A percentile compares a stretch with the other conserved stretches of the same genome.
phyloP scores from a whole-genome alignment of 2,329 filamentous ascomycete genomes.

The Rasamsonia emersonii region DNA sequence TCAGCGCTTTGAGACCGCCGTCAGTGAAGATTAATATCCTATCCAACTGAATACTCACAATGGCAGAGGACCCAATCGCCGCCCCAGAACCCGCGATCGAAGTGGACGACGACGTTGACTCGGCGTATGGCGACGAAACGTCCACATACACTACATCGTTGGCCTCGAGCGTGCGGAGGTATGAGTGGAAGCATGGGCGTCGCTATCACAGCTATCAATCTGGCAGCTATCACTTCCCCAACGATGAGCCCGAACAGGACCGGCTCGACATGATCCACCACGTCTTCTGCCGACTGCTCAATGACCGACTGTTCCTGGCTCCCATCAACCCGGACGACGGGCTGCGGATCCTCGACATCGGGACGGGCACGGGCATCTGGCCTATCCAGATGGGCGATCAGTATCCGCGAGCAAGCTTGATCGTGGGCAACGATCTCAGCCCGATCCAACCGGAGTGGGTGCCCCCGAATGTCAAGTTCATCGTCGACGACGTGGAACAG shows the following conservation, averaged over 20 bases:
- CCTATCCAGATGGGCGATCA: constrained; percentile 19
- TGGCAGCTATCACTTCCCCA: constrained; percentile 24
- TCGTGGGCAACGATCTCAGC: constrained; percentile 17
- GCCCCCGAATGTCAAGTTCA: constrained; percentile 53
- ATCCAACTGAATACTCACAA: too few relatives aligned
- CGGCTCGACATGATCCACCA: constrained; percentile 34
- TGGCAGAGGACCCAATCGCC: too few relatives aligned
- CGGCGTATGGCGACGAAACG: constrained; percentile 6
- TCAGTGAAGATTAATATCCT: too few relatives aligned
- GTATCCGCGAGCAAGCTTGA: constrained; percentile 3
- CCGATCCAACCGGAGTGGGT: constrained; percentile 30
- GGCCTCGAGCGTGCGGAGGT: constrained; percentile 4
- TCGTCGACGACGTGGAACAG: constrained; percentile 55
- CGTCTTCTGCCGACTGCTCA: constrained; percentile 18
- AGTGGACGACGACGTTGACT: constrained; percentile 6
- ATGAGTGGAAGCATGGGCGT: constrained; percentile 13
- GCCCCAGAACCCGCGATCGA: constrained; percentile 2
- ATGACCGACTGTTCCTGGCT: constrained; percentile 25
- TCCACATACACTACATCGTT: constrained; percentile 6
- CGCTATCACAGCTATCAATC: constrained; percentile 13
- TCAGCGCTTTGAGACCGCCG: too few relatives aligned
- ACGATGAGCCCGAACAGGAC: constrained; percentile 33
- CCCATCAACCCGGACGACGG: constrained; percentile 16
- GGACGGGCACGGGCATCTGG: constrained; percentile 28
- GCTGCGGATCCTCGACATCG: constrained; percentile 22